phyloP scores from a whole-genome alignment of 139 green algal genomes.

The Eudorina sp. region DNA sequence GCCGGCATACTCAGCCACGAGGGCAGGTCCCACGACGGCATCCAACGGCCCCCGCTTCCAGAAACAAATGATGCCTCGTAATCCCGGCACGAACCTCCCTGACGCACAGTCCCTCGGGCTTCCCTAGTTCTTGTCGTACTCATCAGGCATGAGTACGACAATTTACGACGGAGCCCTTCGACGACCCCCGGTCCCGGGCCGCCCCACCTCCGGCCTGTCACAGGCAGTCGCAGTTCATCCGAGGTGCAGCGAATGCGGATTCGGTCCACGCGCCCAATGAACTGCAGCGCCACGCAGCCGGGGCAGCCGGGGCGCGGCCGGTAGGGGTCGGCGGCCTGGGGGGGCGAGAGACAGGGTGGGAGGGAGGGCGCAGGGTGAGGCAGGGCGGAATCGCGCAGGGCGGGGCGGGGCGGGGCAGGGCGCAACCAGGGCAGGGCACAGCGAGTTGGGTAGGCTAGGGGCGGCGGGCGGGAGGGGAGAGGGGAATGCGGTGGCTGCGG shows the following conservation, averaged over 20 bases:
- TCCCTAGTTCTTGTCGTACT: too few species aligned
- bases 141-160: too few species aligned
- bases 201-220: too few species aligned
- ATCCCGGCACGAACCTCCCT: not conserved
- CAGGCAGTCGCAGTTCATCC: not conserved
- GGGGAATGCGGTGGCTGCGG: not conserved
- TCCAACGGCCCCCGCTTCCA: too few species aligned
- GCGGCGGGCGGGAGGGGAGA: not conserved
- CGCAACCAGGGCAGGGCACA: not conserved
- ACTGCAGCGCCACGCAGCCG: not conserved
- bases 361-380: not conserved
- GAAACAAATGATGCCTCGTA: too few species aligned
- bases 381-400: not conserved
- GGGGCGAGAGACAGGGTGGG: not conserved
- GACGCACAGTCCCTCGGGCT: not conserved
- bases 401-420: not conserved
- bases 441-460: not conserved
- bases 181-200: not conserved
- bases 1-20: too few species aligned
- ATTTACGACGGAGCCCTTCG: too few species aligned
- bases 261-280: not conserved
- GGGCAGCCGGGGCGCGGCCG: not conserved
- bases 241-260: not conserved
- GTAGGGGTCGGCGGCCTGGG: not conserved
- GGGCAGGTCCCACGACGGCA: too few species aligned